Evolutionary conservation across 345 rosid genomes (phyloP).

Genomic region (Eucalyptus marginata): DNA sequence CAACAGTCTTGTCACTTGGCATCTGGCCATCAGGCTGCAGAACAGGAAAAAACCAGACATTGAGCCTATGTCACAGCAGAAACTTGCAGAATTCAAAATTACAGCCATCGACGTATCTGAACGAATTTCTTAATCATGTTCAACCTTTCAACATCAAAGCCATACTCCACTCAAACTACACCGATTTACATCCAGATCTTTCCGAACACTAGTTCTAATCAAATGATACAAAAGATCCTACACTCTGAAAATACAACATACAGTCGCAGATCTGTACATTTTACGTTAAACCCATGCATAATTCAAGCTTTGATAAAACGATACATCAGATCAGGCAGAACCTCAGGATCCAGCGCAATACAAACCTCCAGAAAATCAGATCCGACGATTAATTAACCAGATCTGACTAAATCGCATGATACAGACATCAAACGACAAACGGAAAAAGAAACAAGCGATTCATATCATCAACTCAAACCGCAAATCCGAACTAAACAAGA

Average conservation of each 20-base stretch:
- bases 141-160: neutral
- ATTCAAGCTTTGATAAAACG: neutral
- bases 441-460: neutral
- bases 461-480: neutral
- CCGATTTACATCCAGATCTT: neutral
- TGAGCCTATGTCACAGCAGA: neutral
- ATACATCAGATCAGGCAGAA: neutral
- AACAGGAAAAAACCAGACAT: neutral
- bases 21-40: conserved; percentile 79
- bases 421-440: neutral
- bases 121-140: neutral
- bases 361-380: neutral
- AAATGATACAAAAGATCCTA: neutral
- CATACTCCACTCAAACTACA: neutral
- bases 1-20: conserved; percentile 66
- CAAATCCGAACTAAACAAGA: neutral
- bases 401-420: neutral
- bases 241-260: neutral
- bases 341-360: neutral
- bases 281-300: fast-evolving
- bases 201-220: neutral
- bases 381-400: neutral
- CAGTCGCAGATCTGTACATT: fast-evolving
- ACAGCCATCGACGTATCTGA: neutral
- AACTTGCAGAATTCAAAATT: neutral